These are phyloP conservation scores for Monilinia fructicola DNA, from an alignment of 2,329 filamentous ascomycete species.

Conservation along the genomic window DNA sequence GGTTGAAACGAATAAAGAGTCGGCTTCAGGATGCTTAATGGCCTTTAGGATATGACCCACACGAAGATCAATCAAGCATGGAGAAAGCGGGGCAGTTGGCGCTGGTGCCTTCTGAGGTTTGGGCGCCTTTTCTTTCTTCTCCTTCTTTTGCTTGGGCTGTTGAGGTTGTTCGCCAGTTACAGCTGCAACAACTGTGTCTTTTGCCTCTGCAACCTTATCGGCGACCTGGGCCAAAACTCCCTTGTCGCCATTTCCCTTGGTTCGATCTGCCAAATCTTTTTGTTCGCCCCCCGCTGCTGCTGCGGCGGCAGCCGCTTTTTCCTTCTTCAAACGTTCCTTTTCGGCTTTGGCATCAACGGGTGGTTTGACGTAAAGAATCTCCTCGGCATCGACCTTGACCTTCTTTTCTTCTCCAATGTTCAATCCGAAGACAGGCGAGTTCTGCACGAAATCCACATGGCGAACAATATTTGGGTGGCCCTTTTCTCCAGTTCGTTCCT, in stretches of 20 bases:
- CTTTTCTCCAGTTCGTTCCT: conserved; percentile 85
- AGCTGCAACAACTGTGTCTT: conserved; percentile 42
- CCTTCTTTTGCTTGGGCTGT: conserved; percentile 66
- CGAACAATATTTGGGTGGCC: conserved; percentile 90
- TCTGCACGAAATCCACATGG: conserved; percentile 92
- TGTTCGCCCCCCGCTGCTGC: conserved; percentile 52
- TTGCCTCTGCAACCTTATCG: conserved; percentile 48
- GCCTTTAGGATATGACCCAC: conserved; percentile 98
- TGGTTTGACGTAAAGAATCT: conserved; percentile 84
- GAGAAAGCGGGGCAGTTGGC: conserved; percentile 73
- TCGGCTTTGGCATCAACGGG: conserved; percentile 89
- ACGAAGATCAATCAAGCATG: conserved; percentile 86
- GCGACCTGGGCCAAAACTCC: conserved; percentile 52
- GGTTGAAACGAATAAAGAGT: conserved; percentile 92
- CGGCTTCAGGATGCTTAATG: conserved; percentile 91
- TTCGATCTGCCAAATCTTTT: conserved; percentile 57
- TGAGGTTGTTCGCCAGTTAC: conserved; percentile 32
- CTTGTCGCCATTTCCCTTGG: conserved; percentile 57
- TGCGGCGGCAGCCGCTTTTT: conserved; percentile 72
- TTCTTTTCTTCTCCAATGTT: conserved; percentile 71
- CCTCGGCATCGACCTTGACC: conserved; percentile 73
- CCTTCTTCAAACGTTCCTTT: conserved; percentile 95
- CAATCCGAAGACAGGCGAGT: conserved; percentile 72
- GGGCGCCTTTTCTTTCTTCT: conserved; percentile 86
- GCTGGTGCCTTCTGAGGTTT: conserved; percentile 69